Base-by-base conservation (phyloP, 306 rosid genomes). In the Citrullus mucosospermus region DNA sequence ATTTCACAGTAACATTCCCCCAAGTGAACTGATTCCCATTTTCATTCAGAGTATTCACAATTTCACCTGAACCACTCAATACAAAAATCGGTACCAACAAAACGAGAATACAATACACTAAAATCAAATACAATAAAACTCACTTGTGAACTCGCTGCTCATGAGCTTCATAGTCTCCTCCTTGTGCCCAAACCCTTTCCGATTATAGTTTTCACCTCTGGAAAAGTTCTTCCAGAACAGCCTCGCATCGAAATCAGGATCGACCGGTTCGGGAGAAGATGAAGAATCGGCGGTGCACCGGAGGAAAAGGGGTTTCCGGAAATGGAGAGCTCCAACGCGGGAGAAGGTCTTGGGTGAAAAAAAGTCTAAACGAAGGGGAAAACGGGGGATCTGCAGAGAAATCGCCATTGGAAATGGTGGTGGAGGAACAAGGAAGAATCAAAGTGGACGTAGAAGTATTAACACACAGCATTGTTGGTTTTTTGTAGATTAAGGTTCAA, bases 101-200 rank as follows among this genome's bases (percentile, higher is more conserved):
- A 7, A 16, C 25, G 1, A 38, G 9, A 18, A 65, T 1, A 2
- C 13, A 66, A 8, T 30, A 8, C 16, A 18, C 15, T 38, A 16
- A 12, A 30, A 32, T 32, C 69, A 30, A 60, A 60, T 28, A 60
- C 18, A 60, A 60, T 18, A 38, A 66, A 83, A 61, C 87, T 77
- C 86, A 92, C 98, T 92, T 46, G 98, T 89, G 80, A 90, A 94
- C 78, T 94, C 97, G 83, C 93, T 89, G 83, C 82, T 89, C 93
- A 94, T 92, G 78, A 92, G 95, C 84, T 87, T 75, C 32, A 90
- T 84, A 12, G 97, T 92, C 84, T 84, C 98, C 43, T 92, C 93
- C 86, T 94, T 90, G 80, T 85, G 80, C 8, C 97, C 98, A 60
- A 94, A 94, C 6, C 98, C 98, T 72, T 81, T 84, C 46, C 97